phyloP scores from a whole-genome alignment of 2,329 filamentous ascomycete species.

The Fusarium napiforme region DNA sequence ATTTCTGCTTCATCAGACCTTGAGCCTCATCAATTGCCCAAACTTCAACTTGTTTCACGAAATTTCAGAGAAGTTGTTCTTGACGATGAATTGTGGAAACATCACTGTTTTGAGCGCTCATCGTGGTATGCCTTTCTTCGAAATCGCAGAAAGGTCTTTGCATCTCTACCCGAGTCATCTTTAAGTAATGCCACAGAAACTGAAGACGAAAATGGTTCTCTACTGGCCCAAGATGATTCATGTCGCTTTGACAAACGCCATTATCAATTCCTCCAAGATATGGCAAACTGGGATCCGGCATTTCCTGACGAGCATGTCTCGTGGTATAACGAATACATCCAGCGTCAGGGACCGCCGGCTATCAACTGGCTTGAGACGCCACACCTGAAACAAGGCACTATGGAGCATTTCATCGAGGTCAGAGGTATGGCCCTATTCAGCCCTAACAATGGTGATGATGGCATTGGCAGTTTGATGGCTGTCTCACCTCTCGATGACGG shows the following conservation, averaged over 20 bases:
- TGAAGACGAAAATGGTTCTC: slow-evolving; percentile 6
- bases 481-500: slow-evolving; percentile 87
- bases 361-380: slow-evolving; percentile 82
- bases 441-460: slow-evolving; percentile 61
- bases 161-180: slow-evolving; percentile 39
- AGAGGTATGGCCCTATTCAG: slow-evolving; percentile 77
- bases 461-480: slow-evolving; percentile 61
- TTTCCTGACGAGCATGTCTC: slow-evolving; percentile 77
- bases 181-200: slow-evolving; percentile 12
- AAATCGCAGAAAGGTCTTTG: slow-evolving; percentile 48
- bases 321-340: slow-evolving; percentile 92
- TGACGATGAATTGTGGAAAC: slow-evolving; percentile 81
- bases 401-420: slow-evolving; percentile 68
- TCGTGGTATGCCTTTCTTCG: slow-evolving; percentile 71
- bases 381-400: slow-evolving; percentile 53
- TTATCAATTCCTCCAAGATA: slow-evolving; percentile 58
- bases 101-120: slow-evolving; percentile 78
- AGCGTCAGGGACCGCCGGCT: slow-evolving; percentile 78
- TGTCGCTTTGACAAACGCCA: slow-evolving; percentile 22
- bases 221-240: slow-evolving; percentile 42
- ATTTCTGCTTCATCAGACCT: slow-evolving; percentile 45
- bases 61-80: slow-evolving; percentile 74
- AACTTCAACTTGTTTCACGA: slow-evolving; percentile 75
- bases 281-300: slow-evolving; percentile 85
- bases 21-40: slow-evolving; percentile 61